Evolutionary conservation across 495 filamentous ascomycete species (phyloP).

Genomic region (Xylaria curta): DNA sequence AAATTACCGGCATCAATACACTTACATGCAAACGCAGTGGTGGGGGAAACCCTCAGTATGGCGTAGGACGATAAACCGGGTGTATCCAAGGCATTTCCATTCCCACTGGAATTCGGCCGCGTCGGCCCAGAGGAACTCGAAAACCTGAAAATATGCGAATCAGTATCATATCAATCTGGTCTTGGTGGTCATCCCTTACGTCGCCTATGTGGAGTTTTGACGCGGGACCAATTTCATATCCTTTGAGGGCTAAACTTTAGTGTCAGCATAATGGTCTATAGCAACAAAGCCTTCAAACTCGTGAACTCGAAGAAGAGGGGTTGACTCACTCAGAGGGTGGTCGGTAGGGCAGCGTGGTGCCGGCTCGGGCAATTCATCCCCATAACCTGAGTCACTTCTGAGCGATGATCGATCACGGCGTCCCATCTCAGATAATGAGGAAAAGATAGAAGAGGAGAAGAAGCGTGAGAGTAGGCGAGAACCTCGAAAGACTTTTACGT

Average conservation of each 20-base stretch:
- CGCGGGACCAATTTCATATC: slow-evolving; percentile 43
- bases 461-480: slow-evolving; percentile 17
- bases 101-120: slow-evolving; percentile 43
- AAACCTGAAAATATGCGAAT: slow-evolving; percentile 34
- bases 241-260: slow-evolving; percentile 36
- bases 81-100: slow-evolving; percentile 45
- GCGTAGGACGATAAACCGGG: slow-evolving; percentile 41
- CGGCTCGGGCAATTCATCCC: slow-evolving; percentile 43
- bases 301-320: neutral
- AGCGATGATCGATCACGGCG: slow-evolving; percentile 44
- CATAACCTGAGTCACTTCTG: slow-evolving; percentile 45
- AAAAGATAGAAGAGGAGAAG: slow-evolving; percentile 9
- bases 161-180: neutral
- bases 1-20: slow-evolving; percentile 15
- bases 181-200: slow-evolving; percentile 31
- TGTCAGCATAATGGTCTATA: slow-evolving; percentile 9
- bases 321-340: slow-evolving; percentile 42
- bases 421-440: slow-evolving; percentile 41
- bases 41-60: slow-evolving; percentile 43
- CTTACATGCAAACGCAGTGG: slow-evolving; percentile 46
- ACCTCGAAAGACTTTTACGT: slow-evolving; percentile 15
- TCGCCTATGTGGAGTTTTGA: slow-evolving; percentile 44
- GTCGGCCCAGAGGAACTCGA: slow-evolving; percentile 45
- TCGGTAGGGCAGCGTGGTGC: slow-evolving; percentile 39
- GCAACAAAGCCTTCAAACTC: neutral